phyloP scores from a whole-genome alignment of 2,329 filamentous ascomycete species.

The Penicillium frequentans region DNA sequence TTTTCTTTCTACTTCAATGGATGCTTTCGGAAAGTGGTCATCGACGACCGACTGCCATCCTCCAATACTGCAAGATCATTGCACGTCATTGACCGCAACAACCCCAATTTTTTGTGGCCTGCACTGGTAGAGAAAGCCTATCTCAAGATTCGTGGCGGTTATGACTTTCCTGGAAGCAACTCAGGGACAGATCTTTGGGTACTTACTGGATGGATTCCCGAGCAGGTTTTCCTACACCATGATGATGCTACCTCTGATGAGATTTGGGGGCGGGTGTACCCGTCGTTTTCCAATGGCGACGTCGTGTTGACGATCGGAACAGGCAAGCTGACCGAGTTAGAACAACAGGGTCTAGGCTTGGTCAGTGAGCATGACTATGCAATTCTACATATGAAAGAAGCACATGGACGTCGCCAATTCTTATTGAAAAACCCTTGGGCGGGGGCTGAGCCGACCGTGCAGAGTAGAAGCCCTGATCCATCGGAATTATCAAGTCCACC shows the following conservation, averaged over 20 bases:
- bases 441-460: conserved; percentile 59
- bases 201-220: conserved; percentile 92
- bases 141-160: conserved; percentile 89
- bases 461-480: conserved; percentile 3
- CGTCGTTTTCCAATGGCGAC: conserved; percentile 73
- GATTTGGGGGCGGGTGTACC: conserved; percentile 75
- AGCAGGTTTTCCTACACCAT: conserved; percentile 88
- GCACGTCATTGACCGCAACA: conserved; percentile 82
- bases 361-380: conserved; percentile 94
- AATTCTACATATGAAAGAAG: conserved; percentile 73
- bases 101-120: conserved; percentile 83
- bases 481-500: conserved; percentile 8
- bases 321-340: conserved; percentile 71
- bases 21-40: conserved; percentile 79
- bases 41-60: conserved; percentile 88
- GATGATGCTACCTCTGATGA: conserved; percentile 75
- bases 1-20: conserved; percentile 96
- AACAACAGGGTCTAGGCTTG: conserved; percentile 78
- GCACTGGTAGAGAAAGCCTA: conserved; percentile 95
- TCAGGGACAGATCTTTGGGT: conserved; percentile 94
- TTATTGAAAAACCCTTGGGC: conserved; percentile 96
- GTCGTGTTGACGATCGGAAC: conserved; percentile 90
- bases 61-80: conserved; percentile 69
- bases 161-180: conserved; percentile 97
- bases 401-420: conserved; percentile 63